Evolutionary conservation across 116 monocot genomes (phyloP), one percentile per base, ranked within the genome.

Genomic region (Papilionanthe hybrid): DNA sequence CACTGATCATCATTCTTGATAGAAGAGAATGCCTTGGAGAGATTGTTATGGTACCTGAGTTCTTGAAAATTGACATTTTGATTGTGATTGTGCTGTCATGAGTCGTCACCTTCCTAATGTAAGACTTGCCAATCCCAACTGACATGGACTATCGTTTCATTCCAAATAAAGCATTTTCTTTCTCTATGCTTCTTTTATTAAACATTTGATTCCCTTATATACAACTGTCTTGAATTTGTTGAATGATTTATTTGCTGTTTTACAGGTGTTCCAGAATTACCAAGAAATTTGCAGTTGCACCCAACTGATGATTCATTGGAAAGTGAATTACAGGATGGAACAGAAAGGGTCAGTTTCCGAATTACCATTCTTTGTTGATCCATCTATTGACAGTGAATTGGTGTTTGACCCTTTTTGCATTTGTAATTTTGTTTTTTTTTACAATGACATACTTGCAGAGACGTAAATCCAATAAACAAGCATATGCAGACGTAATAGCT

Each of bases 401-500:
- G 20, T 18, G n/a, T 20, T 73, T 73, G 20, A 10, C 32, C 22
- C 42, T 55, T 37, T 80, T 53, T 19, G 56, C 25, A 6, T 28
- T 65, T 42, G 7, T 27, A 22, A 37, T 69, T 75, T 60, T 53
- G 53, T 15, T 53, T 67, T 75, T n/a, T 75, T 29, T 25, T 9
- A 22, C 53, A 9, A 19, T 23, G 29, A 1, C 71, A 17, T 72
- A 12, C 53, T 79, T 76, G 77, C 89, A 98, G 94, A 79, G 32
- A 28, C 87, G 80, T 15, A 98, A 98, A 82, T 83, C 87, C 56
- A 94, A 98, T 82, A 98, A 98, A 82, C 91, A 98, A 87, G 90
- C 91, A 32, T 93, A 90, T 88, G 44, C 82, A 76, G 98, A 98
- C 82, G 87, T 98, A 22, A 94, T 98, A 56, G 83, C 82, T 66